A percentile compares a stretch with the other conserved stretches of the same genome.
These are phyloP conservation scores for Sugiyamaella chiloensis DNA, from an alignment of 805 yeast species.

Conservation along the genomic window DNA sequence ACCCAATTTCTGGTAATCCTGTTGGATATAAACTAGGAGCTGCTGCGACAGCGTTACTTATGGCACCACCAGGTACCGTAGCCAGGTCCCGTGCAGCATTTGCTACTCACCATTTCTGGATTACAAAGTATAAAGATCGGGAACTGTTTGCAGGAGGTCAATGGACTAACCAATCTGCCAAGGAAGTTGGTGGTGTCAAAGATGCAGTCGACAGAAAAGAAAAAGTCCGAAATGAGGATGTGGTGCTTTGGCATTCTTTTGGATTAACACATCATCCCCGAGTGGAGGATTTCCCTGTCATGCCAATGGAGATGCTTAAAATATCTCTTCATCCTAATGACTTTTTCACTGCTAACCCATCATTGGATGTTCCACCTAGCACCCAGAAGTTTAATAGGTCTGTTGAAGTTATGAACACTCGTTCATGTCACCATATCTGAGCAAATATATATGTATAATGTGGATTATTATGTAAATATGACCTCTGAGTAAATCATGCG, in stretches of 20 bases:
- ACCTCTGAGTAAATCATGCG: too few species aligned
- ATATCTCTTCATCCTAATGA: slow-evolving; percentile 67
- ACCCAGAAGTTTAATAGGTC: slow-evolving; percentile 67
- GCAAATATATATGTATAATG: not conserved
- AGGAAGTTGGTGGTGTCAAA: slow-evolving; percentile 64
- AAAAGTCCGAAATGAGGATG: slow-evolving; percentile 66
- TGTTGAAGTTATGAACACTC: slow-evolving; percentile 29
- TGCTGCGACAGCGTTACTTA: slow-evolving; percentile 76
- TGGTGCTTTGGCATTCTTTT: slow-evolving; percentile 78
- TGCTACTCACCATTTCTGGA: slow-evolving; percentile 80
- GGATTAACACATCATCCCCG: slow-evolving; percentile 81
- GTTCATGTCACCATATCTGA: slow-evolving; percentile 22
- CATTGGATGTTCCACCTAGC: slow-evolving; percentile 72
- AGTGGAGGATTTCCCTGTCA: slow-evolving; percentile 84
- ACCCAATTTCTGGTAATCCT: slow-evolving; percentile 67
- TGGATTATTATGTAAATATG: too few species aligned
- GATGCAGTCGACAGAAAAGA: slow-evolving; percentile 67
- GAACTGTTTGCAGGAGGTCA: slow-evolving; percentile 80
- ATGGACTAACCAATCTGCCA: slow-evolving; percentile 75
- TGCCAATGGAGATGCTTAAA: slow-evolving; percentile 78
- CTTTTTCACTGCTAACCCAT: slow-evolving; percentile 76
- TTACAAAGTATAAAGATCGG: slow-evolving; percentile 70
- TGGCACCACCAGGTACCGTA: slow-evolving; percentile 62
- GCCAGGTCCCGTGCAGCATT: slow-evolving; percentile 69
- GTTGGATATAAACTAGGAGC: slow-evolving; percentile 74